Evolutionary conservation across 352 stramenopile genomes (phyloP).

Genomic region (Pythium diclinum): DNA sequence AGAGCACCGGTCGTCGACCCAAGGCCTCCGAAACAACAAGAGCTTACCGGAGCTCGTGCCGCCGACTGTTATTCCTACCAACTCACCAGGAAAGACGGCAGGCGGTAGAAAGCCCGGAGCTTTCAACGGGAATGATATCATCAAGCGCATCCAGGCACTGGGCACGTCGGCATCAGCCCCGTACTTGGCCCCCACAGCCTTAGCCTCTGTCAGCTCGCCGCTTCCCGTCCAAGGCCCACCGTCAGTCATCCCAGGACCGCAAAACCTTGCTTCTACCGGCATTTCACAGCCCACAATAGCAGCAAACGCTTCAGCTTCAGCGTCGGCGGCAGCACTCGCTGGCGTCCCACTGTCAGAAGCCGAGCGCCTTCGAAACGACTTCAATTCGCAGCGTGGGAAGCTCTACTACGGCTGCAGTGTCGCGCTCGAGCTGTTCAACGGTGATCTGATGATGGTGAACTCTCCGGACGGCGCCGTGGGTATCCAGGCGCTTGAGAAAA

Average conservation of each 20-base stretch:
- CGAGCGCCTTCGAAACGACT: slow-evolving; percentile 67
- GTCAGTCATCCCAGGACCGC: background rate
- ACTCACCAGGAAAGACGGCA: background rate
- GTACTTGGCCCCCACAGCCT: slow-evolving; percentile 13
- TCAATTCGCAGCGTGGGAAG: slow-evolving; percentile 58
- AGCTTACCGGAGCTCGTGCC: slow-evolving; percentile 45
- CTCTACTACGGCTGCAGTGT: slow-evolving; percentile 71
- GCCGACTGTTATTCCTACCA: background rate
- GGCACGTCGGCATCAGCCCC: slow-evolving; percentile 44
- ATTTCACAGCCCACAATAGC: background rate
- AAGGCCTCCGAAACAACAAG: slow-evolving; percentile 22
- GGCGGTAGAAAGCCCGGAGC: background rate
- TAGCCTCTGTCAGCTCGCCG: slow-evolving; percentile 7
- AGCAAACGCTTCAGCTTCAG: background rate
- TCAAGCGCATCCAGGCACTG: slow-evolving; percentile 49
- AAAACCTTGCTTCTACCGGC: background rate
- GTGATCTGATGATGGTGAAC: slow-evolving; percentile 65
- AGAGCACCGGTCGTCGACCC: background rate
- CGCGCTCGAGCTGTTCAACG: slow-evolving; percentile 71
- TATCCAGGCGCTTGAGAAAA: slow-evolving; percentile 57
- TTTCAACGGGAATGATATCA: slow-evolving; percentile 48
- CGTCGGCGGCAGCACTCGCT: background rate
- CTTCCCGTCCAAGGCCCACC: background rate
- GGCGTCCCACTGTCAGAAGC: slow-evolving; percentile 30
- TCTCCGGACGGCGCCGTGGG: slow-evolving; percentile 58